Base-by-base conservation (phyloP, 495 filamentous ascomycete genomes). In the Poronia punctata region DNA sequence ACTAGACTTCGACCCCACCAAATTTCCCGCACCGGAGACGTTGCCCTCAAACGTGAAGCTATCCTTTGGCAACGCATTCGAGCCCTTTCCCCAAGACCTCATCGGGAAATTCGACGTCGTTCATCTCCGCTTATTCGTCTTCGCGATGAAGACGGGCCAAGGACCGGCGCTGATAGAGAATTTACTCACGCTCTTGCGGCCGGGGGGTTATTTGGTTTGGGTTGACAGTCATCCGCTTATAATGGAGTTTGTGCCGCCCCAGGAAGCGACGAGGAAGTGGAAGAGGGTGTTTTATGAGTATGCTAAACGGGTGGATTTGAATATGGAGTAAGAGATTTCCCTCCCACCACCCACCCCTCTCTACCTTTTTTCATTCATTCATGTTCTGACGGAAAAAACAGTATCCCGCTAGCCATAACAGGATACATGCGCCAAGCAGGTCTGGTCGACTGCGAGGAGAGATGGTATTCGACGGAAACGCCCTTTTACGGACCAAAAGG, bases 141-240 rank as follows among this genome's bases (percentile, higher is more conserved):
- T 32, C 17, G 27, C 38, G 5, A 7, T 7, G n/a, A 32, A 24
- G 38, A 40, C 26, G 15, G 38, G 15, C 15, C 38, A 33, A 8
- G 15, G 20, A 3, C 10, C 32, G 2, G 11, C 18, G 2, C 9
- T 41, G 5, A 19, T 11, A n/a, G 19, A 14, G 5, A 41, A 33
- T 14, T 17, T 41, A 16, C 25, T 33, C 3, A 20, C 38, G 17
- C 38, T 41, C 12, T 28, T 33, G 11, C 19, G 29, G 19, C 38
- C 38, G 16, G 28, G 28, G 3, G 38, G 38, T 12, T 41, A 28
- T 18, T n/a, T 41, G 15, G 38, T 33, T 14, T 41, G 28, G 38
- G 25, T 9, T 18, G 38, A 33, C 14, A 9, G 19, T 3, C 6
- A 7, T 16, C 11, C 28, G 7, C 2, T 19, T 11, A 26, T 33